Conservation (phyloP, 2,329 filamentous ascomycete genomes). For the Neoscytalidium dimidiatum region DNA sequence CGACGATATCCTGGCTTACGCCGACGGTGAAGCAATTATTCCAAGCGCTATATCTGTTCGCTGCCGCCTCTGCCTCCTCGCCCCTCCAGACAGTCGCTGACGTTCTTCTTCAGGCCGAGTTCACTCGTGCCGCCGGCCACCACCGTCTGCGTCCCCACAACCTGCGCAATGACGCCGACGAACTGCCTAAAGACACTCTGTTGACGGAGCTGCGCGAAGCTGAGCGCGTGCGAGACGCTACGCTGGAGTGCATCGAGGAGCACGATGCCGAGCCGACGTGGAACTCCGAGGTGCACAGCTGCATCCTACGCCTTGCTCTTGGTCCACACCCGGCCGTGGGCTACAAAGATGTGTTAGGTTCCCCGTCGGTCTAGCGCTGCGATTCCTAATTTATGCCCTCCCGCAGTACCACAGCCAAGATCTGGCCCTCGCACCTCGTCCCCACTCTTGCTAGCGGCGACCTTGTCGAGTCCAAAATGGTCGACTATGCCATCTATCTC, state of each 20-base stretch:
- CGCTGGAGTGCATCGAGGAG: background rate
- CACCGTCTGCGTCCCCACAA: background rate
- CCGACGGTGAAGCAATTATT: background rate
- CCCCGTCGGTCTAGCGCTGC: background rate
- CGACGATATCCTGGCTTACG: background rate
- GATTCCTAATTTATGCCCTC: background rate
- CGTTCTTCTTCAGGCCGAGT: background rate
- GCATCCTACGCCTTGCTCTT: background rate
- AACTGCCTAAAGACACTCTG: background rate
- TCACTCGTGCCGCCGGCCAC: background rate
- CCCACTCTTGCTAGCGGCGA: background rate
- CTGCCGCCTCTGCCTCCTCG: background rate
- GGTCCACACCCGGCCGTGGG: background rate
- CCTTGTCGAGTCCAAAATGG: conserved; percentile 21
- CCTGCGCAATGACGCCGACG: background rate
- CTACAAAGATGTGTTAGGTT: background rate
- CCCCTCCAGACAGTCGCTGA: background rate
- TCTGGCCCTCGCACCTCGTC: background rate
- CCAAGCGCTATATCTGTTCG: background rate
- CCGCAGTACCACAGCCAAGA: background rate
- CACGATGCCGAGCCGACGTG: background rate
- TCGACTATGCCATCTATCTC: conserved; percentile 25
- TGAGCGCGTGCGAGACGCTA: background rate
- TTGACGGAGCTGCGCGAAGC: background rate
- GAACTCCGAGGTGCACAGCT: background rate